A percentile compares a stretch with the other conserved stretches of the same genome.
phyloP scores from a whole-genome alignment of 805 yeast genomes.

The Starmerella gropengiesseri region DNA sequence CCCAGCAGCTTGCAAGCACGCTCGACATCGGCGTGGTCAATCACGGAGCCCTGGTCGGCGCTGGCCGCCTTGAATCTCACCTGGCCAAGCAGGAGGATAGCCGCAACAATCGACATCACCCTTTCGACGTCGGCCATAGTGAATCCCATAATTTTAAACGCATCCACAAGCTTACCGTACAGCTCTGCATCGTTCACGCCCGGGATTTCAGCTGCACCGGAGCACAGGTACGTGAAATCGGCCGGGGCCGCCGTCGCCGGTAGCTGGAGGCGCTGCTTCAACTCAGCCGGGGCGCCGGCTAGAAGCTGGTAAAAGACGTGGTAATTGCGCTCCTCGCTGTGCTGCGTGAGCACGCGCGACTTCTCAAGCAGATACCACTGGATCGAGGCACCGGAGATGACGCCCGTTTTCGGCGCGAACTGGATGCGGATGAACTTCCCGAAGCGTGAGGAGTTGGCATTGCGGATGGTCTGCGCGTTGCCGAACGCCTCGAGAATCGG shows the following conservation, averaged over 20 bases:
- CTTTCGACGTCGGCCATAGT: constrained; percentile 41
- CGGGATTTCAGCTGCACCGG: constrained; percentile 46
- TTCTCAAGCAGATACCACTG: constrained; percentile 92
- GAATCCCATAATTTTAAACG: constrained; percentile 69
- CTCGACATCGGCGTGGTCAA: constrained; percentile 42
- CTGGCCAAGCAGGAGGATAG: constrained; percentile 78
- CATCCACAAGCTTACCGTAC: constrained; percentile 48
- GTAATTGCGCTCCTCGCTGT: constrained; percentile 71
- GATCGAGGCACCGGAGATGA: constrained; percentile 77
- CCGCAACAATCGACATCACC: constrained; percentile 58
- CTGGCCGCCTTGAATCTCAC: constrained; percentile 53
- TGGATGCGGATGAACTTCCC: constrained; percentile 91
- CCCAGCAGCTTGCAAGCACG: constrained; percentile 55
- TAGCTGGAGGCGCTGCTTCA: constrained; percentile 30
- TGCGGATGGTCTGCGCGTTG: constrained; percentile 88
- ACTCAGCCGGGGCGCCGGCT: constrained; percentile 47
- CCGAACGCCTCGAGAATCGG: constrained; percentile 96
- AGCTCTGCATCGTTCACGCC: constrained; percentile 69
- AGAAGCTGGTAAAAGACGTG: constrained; percentile 86
- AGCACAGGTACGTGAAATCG: constrained; percentile 47
- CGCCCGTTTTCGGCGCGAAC: constrained; percentile 45
- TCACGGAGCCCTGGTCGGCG: constrained; percentile 65
- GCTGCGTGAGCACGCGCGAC: constrained; percentile 77
- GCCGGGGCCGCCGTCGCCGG: constrained; percentile 36
- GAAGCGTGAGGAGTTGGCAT: constrained; percentile 89